phyloP scores from a whole-genome alignment of 768 basidiomycete genomes.

The Lactarius tabidus region DNA sequence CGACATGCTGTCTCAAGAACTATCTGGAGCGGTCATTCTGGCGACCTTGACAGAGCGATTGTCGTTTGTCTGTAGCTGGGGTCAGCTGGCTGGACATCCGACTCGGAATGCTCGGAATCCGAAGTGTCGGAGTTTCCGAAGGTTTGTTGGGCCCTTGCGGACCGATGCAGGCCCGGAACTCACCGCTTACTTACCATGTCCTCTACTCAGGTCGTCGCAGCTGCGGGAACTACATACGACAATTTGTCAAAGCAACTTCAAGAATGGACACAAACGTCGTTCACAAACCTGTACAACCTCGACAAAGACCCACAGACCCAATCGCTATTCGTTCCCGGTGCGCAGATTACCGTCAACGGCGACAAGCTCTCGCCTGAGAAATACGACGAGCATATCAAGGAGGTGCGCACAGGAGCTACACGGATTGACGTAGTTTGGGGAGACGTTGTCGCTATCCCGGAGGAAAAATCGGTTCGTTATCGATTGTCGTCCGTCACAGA shows the following conservation, averaged over 20 bases:
- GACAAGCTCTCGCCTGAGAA: not conserved
- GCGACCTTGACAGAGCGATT: not conserved
- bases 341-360: not conserved
- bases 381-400: not conserved
- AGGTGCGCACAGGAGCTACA: not conserved
- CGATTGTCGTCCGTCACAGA: not conserved
- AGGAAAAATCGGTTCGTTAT: not conserved
- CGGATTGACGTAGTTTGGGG: not conserved
- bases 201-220: not conserved
- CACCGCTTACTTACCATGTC: not conserved
- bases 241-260: not conserved
- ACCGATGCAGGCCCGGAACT: not conserved
- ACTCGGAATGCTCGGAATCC: too few relatives aligned
- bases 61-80: too few relatives aligned
- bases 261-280: not conserved
- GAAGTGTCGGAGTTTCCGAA: too few relatives aligned
- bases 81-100: too few relatives aligned
- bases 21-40: not conserved
- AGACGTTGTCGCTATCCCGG: not conserved
- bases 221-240: not conserved
- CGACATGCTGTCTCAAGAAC: not conserved
- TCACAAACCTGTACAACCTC: not conserved
- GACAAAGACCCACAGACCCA: not conserved
- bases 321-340: not conserved
- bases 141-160: not conserved